phyloP scores from a whole-genome alignment of 2,329 filamentous ascomycete genomes.

The Gremmenia infestans region DNA sequence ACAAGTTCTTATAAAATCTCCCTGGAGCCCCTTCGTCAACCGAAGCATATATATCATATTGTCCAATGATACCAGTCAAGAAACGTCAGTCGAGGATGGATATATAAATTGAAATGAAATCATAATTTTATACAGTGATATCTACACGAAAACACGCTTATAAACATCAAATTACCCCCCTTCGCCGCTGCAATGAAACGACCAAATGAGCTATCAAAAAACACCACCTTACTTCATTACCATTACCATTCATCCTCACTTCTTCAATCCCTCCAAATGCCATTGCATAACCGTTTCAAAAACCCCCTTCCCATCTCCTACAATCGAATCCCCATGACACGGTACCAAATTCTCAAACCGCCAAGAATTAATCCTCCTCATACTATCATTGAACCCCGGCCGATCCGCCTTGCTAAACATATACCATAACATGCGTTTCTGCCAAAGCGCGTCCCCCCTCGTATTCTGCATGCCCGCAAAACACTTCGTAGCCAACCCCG shows the following conservation, averaged over 20 bases:
- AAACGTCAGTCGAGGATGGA: no score
- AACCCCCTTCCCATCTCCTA: slow-evolving; percentile 65
- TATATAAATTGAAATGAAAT: no score
- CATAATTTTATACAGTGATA: no score
- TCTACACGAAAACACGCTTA: no score
- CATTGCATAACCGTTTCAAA: slow-evolving; percentile 78
- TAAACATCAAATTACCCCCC: no score
- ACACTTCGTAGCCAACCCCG: slow-evolving; percentile 56
- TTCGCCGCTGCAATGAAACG: no score
- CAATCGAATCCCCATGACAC: slow-evolving; percentile 89
- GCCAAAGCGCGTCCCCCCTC: slow-evolving; percentile 60
- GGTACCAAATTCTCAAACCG: slow-evolving; percentile 82
- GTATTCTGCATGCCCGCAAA: slow-evolving; percentile 55
- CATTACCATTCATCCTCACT: slow-evolving; percentile 18
- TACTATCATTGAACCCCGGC: slow-evolving; percentile 62
- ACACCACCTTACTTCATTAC: neutral
- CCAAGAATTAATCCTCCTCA: slow-evolving; percentile 69
- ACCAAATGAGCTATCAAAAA: no score
- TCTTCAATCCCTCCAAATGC: slow-evolving; percentile 55
- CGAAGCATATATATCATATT: no score
- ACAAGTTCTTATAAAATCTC: no score
- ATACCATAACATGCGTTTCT: slow-evolving; percentile 84
- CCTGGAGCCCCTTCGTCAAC: no score
- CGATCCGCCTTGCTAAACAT: slow-evolving; percentile 55
- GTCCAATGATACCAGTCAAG: no score